Percentiles rank a stretch among this genome's conserved stretches.
phyloP scores from a whole-genome alignment of 2,329 filamentous ascomycete species.

The Fusarium virguliforme region DNA sequence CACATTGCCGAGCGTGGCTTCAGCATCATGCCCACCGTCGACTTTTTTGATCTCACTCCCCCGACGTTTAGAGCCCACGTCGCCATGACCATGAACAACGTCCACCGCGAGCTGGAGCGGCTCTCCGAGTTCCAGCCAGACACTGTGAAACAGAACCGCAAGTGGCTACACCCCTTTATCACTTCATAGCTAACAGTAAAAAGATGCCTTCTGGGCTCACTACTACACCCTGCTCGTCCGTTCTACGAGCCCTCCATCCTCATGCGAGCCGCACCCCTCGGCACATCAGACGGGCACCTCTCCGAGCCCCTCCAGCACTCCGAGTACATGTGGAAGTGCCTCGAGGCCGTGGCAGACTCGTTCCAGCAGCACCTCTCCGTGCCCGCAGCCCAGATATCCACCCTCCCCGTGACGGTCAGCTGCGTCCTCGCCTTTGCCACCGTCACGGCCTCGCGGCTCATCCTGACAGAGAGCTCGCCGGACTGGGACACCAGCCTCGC shows the following conservation, averaged over 20 bases:
- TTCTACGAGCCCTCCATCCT: constrained; percentile 59
- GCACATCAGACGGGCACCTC: constrained; percentile 32
- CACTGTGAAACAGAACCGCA: constrained; percentile 41
- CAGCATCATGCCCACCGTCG: constrained; percentile 38
- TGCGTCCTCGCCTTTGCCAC: constrained; percentile 56
- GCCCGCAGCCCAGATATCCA: constrained; percentile 47
- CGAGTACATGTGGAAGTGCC: constrained; percentile 58
- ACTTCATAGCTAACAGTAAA: rapidly evolving
- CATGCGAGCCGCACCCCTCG: constrained; percentile 44
- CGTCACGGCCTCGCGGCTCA: constrained; percentile 56
- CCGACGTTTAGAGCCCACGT: constrained; percentile 48
- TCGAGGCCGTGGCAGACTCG: constrained; percentile 51
- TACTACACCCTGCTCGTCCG: constrained; percentile 55
- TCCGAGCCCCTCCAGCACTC: constrained; percentile 52
- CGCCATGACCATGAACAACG: constrained; percentile 55
- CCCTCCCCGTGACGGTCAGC: constrained; percentile 52
- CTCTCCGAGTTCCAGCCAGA: constrained; percentile 47
- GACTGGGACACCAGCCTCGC: constrained; percentile 59
- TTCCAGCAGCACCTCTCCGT: constrained; percentile 50
- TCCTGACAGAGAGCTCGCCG: constrained; percentile 54
- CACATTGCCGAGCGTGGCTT: constrained; percentile 53
- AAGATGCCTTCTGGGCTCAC: constrained; percentile 56
- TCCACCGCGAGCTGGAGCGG: constrained; percentile 55
- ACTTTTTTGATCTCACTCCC: constrained; percentile 47
- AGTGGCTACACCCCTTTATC: background rate